phyloP scores from a whole-genome alignment of 192 early-diverging fungal species.

The Borealophlyctis nickersoniae region DNA sequence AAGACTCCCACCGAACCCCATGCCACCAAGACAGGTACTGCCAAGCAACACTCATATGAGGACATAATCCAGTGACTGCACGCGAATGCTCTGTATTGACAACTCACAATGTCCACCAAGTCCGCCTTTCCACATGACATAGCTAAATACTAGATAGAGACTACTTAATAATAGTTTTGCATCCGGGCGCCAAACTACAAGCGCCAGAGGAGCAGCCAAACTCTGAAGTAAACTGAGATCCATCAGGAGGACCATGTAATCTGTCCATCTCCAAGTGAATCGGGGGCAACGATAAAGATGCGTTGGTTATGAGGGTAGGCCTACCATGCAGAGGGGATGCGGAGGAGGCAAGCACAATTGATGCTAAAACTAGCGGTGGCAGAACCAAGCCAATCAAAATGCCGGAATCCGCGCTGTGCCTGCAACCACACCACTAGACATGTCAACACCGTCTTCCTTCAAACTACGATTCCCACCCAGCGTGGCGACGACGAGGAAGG shows the following conservation, averaged over 20 bases:
- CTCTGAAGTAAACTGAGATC: conserved; percentile 11
- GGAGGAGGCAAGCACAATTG: conserved; percentile 9
- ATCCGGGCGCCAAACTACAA: not conserved
- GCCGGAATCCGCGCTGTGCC: conserved; percentile 11
- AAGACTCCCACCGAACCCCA: not conserved
- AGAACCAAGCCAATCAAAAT: conserved; percentile 12
- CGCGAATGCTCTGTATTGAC: not conserved
- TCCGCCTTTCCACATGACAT: conserved; percentile 2
- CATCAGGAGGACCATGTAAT: conserved; percentile 3
- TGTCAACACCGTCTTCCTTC: too few species aligned
- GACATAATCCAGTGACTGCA: conserved; percentile 1
- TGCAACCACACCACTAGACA: too few species aligned
- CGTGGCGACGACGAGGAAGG: too few species aligned
- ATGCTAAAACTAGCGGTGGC: conserved; percentile 15
- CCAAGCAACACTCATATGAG: not conserved
- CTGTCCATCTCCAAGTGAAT: not conserved
- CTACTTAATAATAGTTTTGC: too few species aligned
- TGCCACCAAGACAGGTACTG: not conserved
- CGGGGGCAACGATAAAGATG: not conserved
- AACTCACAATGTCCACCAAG: not conserved
- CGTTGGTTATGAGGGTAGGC: too few species aligned
- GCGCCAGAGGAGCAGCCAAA: not conserved
- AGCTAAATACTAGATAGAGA: too few species aligned
- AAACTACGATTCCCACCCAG: too few species aligned
- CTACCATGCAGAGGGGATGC: not conserved